Evolutionary conservation across 352 stramenopile genomes (phyloP).

Genomic region (Phytophthora colocasiae): DNA sequence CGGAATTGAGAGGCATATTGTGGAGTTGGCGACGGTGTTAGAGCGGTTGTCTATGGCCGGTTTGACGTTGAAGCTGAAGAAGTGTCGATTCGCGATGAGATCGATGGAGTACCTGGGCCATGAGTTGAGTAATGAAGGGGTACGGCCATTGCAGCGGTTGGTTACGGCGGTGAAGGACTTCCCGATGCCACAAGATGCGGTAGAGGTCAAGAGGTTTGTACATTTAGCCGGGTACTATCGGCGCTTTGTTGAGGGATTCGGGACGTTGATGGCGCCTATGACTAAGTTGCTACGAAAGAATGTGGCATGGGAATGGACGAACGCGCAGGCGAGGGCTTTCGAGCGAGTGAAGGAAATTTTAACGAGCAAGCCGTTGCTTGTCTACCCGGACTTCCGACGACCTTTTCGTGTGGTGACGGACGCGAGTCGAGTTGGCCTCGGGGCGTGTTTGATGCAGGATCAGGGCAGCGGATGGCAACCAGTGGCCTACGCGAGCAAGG

Average conservation of each 20-base stretch:
- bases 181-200: neutral
- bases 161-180: neutral
- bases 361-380: neutral
- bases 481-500: too few species aligned
- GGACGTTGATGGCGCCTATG: neutral
- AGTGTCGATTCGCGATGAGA: constrained; percentile 23
- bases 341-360: constrained; percentile 13
- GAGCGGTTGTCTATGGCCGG: neutral
- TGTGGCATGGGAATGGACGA: constrained; percentile 28
- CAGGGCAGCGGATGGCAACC: too few species aligned
- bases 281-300: constrained; percentile 34
- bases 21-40: neutral
- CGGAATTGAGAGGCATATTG: neutral
- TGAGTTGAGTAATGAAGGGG: constrained; percentile 17
- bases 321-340: constrained; percentile 22
- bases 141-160: constrained; percentile 7
- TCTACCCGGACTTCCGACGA: constrained; percentile 34
- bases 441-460: too few species aligned
- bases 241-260: neutral
- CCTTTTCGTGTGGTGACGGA: too few species aligned
- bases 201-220: neutral
- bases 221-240: neutral
- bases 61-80: constrained; percentile 14
- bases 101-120: constrained; percentile 38
- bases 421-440: too few species aligned